Percentiles rank a stretch among this genome's conserved stretches.
phyloP scores from a whole-genome alignment of 495 filamentous ascomycete genomes.

The Terfezia claveryi region DNA sequence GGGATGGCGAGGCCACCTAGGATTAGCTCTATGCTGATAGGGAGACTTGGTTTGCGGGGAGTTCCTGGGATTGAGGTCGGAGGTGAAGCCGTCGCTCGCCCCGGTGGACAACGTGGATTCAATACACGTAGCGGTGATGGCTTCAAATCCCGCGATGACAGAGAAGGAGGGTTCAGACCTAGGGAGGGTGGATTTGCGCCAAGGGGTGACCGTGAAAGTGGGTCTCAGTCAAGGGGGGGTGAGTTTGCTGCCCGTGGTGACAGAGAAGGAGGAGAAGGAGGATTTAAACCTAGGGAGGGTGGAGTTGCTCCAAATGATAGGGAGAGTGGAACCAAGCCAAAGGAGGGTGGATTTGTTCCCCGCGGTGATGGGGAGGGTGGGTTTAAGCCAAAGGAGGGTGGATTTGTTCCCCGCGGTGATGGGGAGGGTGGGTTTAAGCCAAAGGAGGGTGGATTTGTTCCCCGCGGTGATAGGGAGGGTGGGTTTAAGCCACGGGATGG shows the following conservation, averaged over 20 bases:
- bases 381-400: background rate
- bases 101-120: constrained; percentile 2
- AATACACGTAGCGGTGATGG: constrained; percentile 8
- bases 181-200: constrained; percentile 1
- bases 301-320: background rate
- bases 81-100: constrained; percentile 5
- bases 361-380: background rate
- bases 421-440: background rate
- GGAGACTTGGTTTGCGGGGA: constrained; percentile 26
- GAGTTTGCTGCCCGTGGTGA: background rate
- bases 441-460: background rate
- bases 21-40: constrained; percentile 24
- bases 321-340: background rate
- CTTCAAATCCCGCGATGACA: background rate
- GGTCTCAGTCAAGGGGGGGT: background rate
- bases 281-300: background rate
- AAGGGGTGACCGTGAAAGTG: constrained; percentile 4
- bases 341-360: background rate
- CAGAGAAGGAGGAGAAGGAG: background rate
- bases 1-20: constrained; percentile 35
- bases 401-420: background rate
- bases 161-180: constrained; percentile 3
- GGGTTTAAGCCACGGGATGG: background rate
- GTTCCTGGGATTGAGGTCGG: constrained; percentile 28
- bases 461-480: background rate